Evolutionary conservation across 306 rosid genomes (phyloP), one percentile per base, ranked within the genome.

Genomic region (Sechiopsis laciniata): DNA sequence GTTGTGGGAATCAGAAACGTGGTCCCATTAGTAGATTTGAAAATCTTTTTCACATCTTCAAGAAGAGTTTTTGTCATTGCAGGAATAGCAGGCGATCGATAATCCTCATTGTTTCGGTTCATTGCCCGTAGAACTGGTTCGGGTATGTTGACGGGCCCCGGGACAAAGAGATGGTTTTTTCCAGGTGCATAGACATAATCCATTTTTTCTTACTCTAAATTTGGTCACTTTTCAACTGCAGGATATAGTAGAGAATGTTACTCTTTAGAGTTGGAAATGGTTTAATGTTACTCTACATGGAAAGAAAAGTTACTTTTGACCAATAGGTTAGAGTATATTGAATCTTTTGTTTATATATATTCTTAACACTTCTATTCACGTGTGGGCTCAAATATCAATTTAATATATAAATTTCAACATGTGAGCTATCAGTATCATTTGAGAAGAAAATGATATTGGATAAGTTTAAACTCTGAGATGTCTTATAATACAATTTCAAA

Each of bases 101-200:
- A 91, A 80, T 95, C 99, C 84, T 95, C 97, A 62, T 95, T 95
- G 90, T 95, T 95, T 66, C 99, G 74, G 83, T 84, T 89, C 99
- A 95, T 95, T 0, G 99, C 92, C 46, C 99, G 87, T 19, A 91
- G 79, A 77, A 95, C 91, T 8, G 82, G 90, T 51, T 95, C 99
- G 1, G 97, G 99, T 76, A 95, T 91, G 85, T 91, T 95, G 75
- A 91, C 97, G 0, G 99, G 99, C 80, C 99, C 99, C 1, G 99
- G 99, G 63, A 95, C 99, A 80, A 95, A 95, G 82, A 95, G 99
- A 74, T 95, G 99, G 92, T 91, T 79, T 65, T 84, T 89, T 85
- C 99, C 99, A 32, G 99, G 97, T 82, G 76, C 99, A 83, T 95
- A 63, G 5, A 88, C 74, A 22, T 88, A 75, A 75, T 95, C 99